phyloP scores from a whole-genome alignment of 495 filamentous ascomycete genomes.

The Elaphomyces granulatus region DNA sequence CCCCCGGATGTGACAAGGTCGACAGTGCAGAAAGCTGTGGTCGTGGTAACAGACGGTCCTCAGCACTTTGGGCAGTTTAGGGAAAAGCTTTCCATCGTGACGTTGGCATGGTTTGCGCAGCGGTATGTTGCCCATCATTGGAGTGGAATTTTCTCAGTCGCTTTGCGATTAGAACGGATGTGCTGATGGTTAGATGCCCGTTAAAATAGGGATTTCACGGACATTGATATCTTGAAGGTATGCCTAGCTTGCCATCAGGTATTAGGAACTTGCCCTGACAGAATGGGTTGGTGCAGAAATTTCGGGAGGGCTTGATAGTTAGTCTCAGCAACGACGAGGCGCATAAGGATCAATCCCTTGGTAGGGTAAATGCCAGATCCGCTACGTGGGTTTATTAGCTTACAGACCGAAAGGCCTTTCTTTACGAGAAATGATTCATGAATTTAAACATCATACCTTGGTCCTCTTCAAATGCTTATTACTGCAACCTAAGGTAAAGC shows the following conservation, averaged over 20 bases:
- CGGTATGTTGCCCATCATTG: constrained; percentile 51
- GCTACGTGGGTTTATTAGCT: constrained; percentile 7
- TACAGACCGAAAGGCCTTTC: constrained; percentile 45
- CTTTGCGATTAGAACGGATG: constrained; percentile 1
- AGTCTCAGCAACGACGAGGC: constrained; percentile 53
- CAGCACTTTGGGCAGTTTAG: constrained; percentile 64
- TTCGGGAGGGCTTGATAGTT: constrained; percentile 73
- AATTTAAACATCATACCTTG: constrained; percentile 86
- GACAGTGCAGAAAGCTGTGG: constrained; percentile 97
- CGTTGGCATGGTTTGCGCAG: constrained; percentile 92
- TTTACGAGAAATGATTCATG: constrained; percentile 77
- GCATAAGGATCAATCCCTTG: constrained; percentile 74
- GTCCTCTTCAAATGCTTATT: constrained; percentile 88
- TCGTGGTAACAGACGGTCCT: constrained; percentile 85
- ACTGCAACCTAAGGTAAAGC: constrained; percentile 77
- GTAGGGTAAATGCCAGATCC: constrained; percentile 24
- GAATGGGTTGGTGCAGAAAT: constrained; percentile 40
- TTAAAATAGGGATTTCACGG: constrained; percentile 49
- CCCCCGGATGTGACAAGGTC: constrained; percentile 84
- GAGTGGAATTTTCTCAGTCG: constrained; percentile 11
- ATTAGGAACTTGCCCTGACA: background rate
- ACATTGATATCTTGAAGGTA: constrained; percentile 58
- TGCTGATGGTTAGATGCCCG: constrained; percentile 9
- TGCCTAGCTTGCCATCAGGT: constrained; percentile 8
- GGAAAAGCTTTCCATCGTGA: constrained; percentile 77